These are phyloP conservation scores for Mucor circinelloides DNA, from an alignment of 371 early-diverging fungal genomes.

Conservation along the genomic window DNA sequence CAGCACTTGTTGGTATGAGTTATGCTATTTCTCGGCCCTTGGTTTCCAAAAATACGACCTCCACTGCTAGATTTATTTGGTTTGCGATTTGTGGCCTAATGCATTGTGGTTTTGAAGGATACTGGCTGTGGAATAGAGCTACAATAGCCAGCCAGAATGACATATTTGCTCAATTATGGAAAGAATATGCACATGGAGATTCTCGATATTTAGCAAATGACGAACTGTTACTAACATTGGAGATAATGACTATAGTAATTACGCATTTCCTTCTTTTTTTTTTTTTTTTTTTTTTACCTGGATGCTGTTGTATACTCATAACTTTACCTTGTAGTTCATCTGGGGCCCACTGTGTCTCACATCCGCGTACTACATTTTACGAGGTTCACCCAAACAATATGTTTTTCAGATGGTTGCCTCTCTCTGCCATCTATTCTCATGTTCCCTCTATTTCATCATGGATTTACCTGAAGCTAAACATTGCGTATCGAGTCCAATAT, in stretches of 20 bases:
- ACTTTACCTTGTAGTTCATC: conserved; percentile 48
- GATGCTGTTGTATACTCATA: not conserved
- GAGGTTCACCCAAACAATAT: conserved; percentile 65
- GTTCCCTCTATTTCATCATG: conserved; percentile 38
- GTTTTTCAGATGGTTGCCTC: conserved; percentile 68
- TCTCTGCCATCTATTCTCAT: conserved; percentile 40
- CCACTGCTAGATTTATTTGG: conserved; percentile 67
- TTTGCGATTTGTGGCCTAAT: conserved; percentile 75
- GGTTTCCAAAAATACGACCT: conserved; percentile 7
- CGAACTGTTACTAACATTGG: conserved; percentile 78
- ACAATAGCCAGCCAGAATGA: conserved; percentile 66
- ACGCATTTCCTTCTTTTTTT: too few species aligned
- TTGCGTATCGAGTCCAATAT: conserved; percentile 42
- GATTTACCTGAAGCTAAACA: conserved; percentile 36
- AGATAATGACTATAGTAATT: conserved; percentile 86
- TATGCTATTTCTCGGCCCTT: not conserved
- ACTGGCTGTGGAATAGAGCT: conserved; percentile 70
- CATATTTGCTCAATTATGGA: conserved; percentile 85
- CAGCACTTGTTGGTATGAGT: not conserved
- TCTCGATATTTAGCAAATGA: conserved; percentile 86
- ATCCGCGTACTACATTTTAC: conserved; percentile 65
- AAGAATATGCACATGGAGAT: conserved; percentile 89
- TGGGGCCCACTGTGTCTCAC: conserved; percentile 80
- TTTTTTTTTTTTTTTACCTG: too few species aligned
- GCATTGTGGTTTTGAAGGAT: conserved; percentile 88